These are phyloP conservation scores for Puya raimondii DNA, from an alignment of 176 grass and related monocot genomes.

Conservation along the genomic window DNA sequence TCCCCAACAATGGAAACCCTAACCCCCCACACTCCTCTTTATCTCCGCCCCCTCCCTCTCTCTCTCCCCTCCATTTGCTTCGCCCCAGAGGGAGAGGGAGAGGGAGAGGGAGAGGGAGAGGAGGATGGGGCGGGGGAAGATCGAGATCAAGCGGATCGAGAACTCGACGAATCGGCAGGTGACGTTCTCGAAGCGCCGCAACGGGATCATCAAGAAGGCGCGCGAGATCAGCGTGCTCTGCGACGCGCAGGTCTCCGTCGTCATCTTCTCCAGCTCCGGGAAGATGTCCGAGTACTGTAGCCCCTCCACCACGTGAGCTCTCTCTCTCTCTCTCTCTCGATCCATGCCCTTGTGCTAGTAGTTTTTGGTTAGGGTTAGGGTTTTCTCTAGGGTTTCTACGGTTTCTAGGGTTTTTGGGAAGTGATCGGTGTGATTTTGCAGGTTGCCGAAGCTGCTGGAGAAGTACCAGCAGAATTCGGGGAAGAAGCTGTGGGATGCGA, in stretches of 20 bases:
- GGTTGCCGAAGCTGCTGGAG: constrained; percentile 76
- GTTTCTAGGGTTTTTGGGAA: constrained; percentile 14
- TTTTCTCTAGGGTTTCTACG: neutral
- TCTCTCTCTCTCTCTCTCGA: neutral
- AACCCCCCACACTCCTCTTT: constrained; percentile 5
- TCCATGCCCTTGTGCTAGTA: neutral
- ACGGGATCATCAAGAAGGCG: constrained; percentile 95
- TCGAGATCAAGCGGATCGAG: constrained; percentile 98
- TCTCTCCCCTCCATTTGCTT: constrained; percentile 11
- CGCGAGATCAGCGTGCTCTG: constrained; percentile 89
- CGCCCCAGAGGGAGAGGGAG: neutral
- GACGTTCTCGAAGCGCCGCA: constrained; percentile 84
- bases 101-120: neutral
- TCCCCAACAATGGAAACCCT: constrained; percentile 56
- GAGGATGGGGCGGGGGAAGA: constrained; percentile 86
- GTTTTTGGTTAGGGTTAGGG: neutral
- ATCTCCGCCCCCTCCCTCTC: constrained; percentile 16
- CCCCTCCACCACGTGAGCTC: constrained; percentile 45
- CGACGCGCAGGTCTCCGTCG: constrained; percentile 65
- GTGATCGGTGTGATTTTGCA: constrained; percentile 16
- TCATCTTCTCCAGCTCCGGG: constrained; percentile 92
- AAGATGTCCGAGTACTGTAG: constrained; percentile 93
- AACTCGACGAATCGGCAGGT: constrained; percentile 88
- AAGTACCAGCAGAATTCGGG: constrained; percentile 93
- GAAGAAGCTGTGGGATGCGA: constrained; percentile 86